Conservation (phyloP, 768 basidiomycete species). For the Candolleomyces eurysporus region DNA sequence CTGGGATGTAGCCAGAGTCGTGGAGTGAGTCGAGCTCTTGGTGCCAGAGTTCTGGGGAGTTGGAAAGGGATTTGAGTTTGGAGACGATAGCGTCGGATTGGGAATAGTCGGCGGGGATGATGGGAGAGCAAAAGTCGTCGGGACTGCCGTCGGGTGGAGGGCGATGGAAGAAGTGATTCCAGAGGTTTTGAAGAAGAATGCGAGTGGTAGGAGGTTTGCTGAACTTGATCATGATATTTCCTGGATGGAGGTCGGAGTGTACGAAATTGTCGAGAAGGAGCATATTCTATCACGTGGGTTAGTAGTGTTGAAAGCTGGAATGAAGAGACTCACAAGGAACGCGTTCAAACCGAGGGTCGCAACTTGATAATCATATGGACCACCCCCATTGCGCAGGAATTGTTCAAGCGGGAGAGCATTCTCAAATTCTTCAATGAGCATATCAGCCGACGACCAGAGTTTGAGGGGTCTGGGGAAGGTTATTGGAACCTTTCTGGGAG, state of each 20-base stretch:
- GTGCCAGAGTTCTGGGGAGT: conserved; percentile 67
- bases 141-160: conserved; percentile 12
- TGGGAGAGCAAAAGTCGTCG: conserved; percentile 19
- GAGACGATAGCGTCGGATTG: conserved; percentile 67
- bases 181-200: conserved; percentile 60
- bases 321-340: conserved; percentile 67
- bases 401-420: conserved; percentile 86
- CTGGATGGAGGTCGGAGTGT: conserved; percentile 87
- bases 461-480: conserved; percentile 88
- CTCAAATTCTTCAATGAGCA: conserved; percentile 91
- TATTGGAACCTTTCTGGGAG: conserved; percentile 72
- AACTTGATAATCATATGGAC: conserved; percentile 84
- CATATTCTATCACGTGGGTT: conserved; percentile 72
- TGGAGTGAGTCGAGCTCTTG: conserved; percentile 61
- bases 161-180: conserved; percentile 48
- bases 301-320: neutral
- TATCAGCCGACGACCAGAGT: conserved; percentile 74
- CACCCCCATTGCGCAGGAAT: conserved; percentile 88
- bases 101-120: conserved; percentile 37
- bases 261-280: conserved; percentile 97
- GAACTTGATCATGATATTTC: conserved; percentile 98
- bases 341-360: conserved; percentile 94
- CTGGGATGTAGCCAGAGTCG: conserved; percentile 80
- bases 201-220: conserved; percentile 76
- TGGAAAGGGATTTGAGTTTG: conserved; percentile 57